A percentile compares a stretch with the other conserved stretches of the same genome.
phyloP scores from a whole-genome alignment of 2,329 filamentous ascomycete species.

The Chrysoporthe austroafricana region DNA sequence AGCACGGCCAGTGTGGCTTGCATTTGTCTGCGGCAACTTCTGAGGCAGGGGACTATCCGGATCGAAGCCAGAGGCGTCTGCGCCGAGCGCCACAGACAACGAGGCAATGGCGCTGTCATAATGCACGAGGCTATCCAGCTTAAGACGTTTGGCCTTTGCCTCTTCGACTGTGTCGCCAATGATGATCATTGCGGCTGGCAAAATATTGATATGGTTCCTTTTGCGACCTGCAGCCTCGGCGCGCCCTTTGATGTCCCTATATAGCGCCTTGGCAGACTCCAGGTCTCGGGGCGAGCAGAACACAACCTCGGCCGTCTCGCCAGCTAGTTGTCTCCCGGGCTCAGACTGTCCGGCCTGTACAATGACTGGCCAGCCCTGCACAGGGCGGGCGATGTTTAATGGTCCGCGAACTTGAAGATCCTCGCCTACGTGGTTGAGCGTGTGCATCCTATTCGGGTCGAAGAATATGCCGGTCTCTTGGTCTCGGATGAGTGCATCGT shows the following conservation, averaged over 20 bases:
- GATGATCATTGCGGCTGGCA: slow-evolving; percentile 55
- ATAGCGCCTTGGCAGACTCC: slow-evolving; percentile 50
- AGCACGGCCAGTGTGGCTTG: slow-evolving; percentile 53
- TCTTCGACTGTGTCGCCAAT: slow-evolving; percentile 54
- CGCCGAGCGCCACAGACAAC: slow-evolving; percentile 51
- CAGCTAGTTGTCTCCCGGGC: slow-evolving; percentile 54
- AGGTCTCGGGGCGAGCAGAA: slow-evolving; percentile 55
- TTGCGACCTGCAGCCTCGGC: slow-evolving; percentile 49
- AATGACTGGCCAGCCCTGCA: slow-evolving; percentile 60
- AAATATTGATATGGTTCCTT: slow-evolving; percentile 52
- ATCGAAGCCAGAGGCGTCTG: slow-evolving; percentile 51
- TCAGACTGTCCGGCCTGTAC: slow-evolving; percentile 59
- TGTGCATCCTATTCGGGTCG: slow-evolving; percentile 56
- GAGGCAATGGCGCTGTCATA: slow-evolving; percentile 59
- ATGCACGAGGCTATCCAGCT: slow-evolving; percentile 55
- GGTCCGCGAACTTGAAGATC: slow-evolving; percentile 51
- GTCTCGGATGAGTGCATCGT: slow-evolving; percentile 57
- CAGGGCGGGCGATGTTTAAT: slow-evolving; percentile 55
- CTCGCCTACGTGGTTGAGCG: slow-evolving; percentile 54
- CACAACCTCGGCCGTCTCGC: slow-evolving; percentile 56
- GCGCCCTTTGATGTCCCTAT: slow-evolving; percentile 55
- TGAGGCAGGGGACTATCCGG: slow-evolving; percentile 53
- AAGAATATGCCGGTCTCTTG: slow-evolving; percentile 51
- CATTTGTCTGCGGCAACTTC: slow-evolving; percentile 57
- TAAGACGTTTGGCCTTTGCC: slow-evolving; percentile 51